phyloP scores from a whole-genome alignment of 1,284 basidiomycete genomes.

The Coniferiporia sulphurascens region DNA sequence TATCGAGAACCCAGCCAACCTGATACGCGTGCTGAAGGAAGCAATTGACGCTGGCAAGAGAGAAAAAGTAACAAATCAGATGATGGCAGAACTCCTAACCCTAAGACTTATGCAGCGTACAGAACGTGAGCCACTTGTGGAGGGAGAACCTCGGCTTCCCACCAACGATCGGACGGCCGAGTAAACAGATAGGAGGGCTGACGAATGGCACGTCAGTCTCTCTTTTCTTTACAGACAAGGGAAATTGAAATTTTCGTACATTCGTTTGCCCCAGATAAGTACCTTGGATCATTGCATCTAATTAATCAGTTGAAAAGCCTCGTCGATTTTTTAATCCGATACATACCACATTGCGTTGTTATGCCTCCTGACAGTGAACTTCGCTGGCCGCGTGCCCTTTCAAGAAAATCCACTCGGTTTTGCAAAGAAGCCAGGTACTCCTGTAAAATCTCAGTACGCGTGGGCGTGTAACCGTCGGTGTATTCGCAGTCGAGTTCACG shows the following conservation, averaged over 20 bases:
- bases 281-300: background rate
- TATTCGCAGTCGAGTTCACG: constrained; percentile 40
- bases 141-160: constrained; percentile 7
- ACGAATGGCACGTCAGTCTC: background rate
- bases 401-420: constrained; percentile 34
- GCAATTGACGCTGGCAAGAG: background rate
- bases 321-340: background rate
- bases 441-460: constrained; percentile 34
- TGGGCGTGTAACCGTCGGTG: constrained; percentile 30
- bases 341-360: background rate
- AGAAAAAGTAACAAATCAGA: background rate
- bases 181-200: background rate
- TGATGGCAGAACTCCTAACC: background rate
- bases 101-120: background rate
- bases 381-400: constrained; percentile 16
- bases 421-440: constrained; percentile 34
- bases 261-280: background rate
- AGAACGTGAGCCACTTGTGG: constrained; percentile 2
- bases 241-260: background rate
- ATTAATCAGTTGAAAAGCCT: background rate
- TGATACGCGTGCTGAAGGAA: constrained; percentile 11
- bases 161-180: constrained; percentile 9
- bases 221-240: background rate
- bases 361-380: background rate
- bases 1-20: constrained; percentile 3